Base-by-base conservation (phyloP, 2,329 filamentous ascomycete species). In the Ophiostoma australiae region DNA sequence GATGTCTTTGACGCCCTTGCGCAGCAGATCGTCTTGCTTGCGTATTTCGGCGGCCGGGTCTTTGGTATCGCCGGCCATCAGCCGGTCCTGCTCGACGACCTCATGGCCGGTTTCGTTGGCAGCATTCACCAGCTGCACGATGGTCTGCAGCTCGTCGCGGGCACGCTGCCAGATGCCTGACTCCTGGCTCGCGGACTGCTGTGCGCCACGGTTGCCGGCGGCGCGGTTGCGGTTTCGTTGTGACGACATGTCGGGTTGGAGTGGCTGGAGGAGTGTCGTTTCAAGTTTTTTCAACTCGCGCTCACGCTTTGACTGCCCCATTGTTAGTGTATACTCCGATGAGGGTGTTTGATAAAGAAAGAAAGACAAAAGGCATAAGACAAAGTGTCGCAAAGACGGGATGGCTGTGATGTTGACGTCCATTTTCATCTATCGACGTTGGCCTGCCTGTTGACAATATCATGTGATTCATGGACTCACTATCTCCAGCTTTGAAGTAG, bases 11-110 rank as follows among this genome's bases (percentile, higher is more conserved):
- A 78, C 75, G 4, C 77, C 74, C 63, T 75, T 74, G 15, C 77
- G 75, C 67, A 78, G 74, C 52, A 77, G 61, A 8, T 73, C 74
- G 58, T 78, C 78, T 27, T 77, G 75, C 61, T 76, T 77, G 55
- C 73, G 70, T 41, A 77, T 76, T 63, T 77, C 76, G 48, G 63
- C 35, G 8, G 33, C 35, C 33, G 13, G 20, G 63, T 66, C 63
- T 23, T 13, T 23, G 10, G 58, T 5, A 20, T 39, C 63, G 63
- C 63, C 23, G 35, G 17, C 23, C 63, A 66, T 66, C 8, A 66
- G 7, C 4, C 20, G 23, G 33, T 66, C 63, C 20, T 66, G 63
- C 35, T 66, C 33, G 35, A 66, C n/a, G 20, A 39, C 35, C 20
- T 39, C 63, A 20, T 20, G 33, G 63, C 17, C 63, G 7, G 63